Percentiles rank a stretch among this genome's conserved stretches.
phyloP scores from a whole-genome alignment of 148 eudicot genomes.

The Cornus florida region DNA sequence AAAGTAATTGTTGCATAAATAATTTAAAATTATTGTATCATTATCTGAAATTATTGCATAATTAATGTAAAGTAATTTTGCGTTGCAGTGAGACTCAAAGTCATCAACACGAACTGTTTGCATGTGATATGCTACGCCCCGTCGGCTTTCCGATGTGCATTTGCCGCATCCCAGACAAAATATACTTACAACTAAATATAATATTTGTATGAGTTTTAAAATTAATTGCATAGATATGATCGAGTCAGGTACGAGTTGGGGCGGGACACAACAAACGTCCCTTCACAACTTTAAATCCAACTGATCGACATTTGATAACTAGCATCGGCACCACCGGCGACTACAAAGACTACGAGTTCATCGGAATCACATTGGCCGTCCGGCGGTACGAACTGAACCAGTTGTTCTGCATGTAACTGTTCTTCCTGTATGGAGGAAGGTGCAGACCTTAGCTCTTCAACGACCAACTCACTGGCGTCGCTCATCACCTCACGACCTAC shows the following conservation, averaged over 20 bases:
- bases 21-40: too few relatives aligned
- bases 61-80: too few relatives aligned
- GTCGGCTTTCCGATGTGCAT: too few relatives aligned
- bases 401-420: conserved; percentile 78
- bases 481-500: conserved; percentile 48
- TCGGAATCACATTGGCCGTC: conserved; percentile 31
- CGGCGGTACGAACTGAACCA: conserved; percentile 80
- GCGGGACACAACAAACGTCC: too few relatives aligned
- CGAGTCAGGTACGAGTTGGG: conserved; percentile 22
- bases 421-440: conserved; percentile 85
- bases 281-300: conserved; percentile 41
- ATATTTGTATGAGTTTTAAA: too few relatives aligned
- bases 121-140: too few relatives aligned
- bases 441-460: conserved; percentile 61
- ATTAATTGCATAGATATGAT: conserved; percentile 2
- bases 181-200: too few relatives aligned
- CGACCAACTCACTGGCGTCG: conserved; percentile 57
- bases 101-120: too few relatives aligned
- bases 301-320: conserved; percentile 36
- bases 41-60: too few relatives aligned
- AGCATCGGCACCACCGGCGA: background rate
- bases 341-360: background rate
- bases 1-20: too few relatives aligned
- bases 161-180: too few relatives aligned
- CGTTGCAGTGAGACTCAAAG: too few relatives aligned